Base-by-base conservation (phyloP, 1,139 yeast species). In the Pichiaceae sp. region DNA sequence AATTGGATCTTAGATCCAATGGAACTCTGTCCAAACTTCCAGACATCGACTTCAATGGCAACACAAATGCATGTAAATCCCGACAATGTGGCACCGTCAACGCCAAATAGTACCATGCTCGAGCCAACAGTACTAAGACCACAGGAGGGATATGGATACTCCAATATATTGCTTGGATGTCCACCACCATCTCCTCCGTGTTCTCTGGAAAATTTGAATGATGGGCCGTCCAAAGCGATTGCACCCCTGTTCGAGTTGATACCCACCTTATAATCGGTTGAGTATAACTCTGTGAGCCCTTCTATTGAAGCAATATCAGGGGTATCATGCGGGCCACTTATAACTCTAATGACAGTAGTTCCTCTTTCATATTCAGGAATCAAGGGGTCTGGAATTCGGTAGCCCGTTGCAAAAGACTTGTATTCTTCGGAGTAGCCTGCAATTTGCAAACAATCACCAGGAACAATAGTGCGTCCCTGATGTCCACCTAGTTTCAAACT, bases 211-310 rank as follows among this genome's bases (percentile, higher is more conserved):
- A 61, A 61, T 2, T 45, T 43, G 38, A 59, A 52, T 9, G 52
- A 45, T 17, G 64, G 66, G 3, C 66, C 66, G 42, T 61, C 63
- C 23, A 62, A 39, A 33, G 57, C 52, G 14, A 57, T 52, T 25
- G 64, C 62, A 24, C 65, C 65, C 46, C 66, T 52, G 42, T 61
- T 61, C 17, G 66, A 61, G 38, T 61, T 61, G 42, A 59, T 52
- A 37, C 61, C 60, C 27, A 61, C 60, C 6, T 45, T 44, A 37
- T 59, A 61, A 4, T 44, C 43, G 3, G 53, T 44, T 11, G 50
- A 44, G 36, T 56, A 61, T 32, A 61, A 48, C 24, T 38, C 42
- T 14, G 51, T 41, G 20, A 59, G 34, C 19, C 62, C 62, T 29
- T 52, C 52, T 14, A 49, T 46, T 15, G 56, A 52, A n/a, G 57